These are phyloP conservation scores for Mariannaea sp. DNA, from an alignment of 2,329 filamentous ascomycete species.

Conservation along the genomic window DNA sequence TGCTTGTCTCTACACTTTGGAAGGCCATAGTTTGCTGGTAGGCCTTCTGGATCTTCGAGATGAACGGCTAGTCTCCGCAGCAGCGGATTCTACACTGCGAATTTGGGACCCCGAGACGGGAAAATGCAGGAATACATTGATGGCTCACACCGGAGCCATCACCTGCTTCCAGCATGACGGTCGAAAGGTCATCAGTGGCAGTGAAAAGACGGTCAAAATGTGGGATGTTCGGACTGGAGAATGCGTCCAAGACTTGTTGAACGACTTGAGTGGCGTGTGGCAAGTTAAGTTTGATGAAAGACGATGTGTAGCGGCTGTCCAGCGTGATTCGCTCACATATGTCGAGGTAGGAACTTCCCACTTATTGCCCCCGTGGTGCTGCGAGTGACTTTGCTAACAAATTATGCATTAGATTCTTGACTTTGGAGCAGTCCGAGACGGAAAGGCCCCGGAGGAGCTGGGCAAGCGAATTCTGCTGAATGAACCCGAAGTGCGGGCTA, in stretches of 20 bases:
- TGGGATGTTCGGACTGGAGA: constrained; percentile 95
- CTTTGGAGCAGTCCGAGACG: constrained; percentile 92
- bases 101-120: constrained; percentile 97
- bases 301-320: constrained; percentile 93
- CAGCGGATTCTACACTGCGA: constrained; percentile 90
- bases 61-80: constrained; percentile 89
- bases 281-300: constrained; percentile 97
- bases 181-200: constrained; percentile 94
- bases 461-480: constrained; percentile 77
- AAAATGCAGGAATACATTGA: constrained; percentile 85
- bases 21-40: constrained; percentile 91
- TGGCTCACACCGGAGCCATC: constrained; percentile 94
- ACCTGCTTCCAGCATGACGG: constrained; percentile 99
- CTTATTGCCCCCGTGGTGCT: too few species aligned
- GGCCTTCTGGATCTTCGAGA: constrained; percentile 88
- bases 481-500: constrained; percentile 56
- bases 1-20: constrained; percentile 82
- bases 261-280: constrained; percentile 95
- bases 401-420: constrained; percentile 77
- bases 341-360: constrained; percentile 83
- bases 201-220: constrained; percentile 96
- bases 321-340: constrained; percentile 89
- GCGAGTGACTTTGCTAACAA: background rate
- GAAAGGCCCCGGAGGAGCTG: constrained; percentile 74
- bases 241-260: constrained; percentile 89